Base-by-base conservation (phyloP, 495 filamentous ascomycete species). In the Tetracladium setigerum region DNA sequence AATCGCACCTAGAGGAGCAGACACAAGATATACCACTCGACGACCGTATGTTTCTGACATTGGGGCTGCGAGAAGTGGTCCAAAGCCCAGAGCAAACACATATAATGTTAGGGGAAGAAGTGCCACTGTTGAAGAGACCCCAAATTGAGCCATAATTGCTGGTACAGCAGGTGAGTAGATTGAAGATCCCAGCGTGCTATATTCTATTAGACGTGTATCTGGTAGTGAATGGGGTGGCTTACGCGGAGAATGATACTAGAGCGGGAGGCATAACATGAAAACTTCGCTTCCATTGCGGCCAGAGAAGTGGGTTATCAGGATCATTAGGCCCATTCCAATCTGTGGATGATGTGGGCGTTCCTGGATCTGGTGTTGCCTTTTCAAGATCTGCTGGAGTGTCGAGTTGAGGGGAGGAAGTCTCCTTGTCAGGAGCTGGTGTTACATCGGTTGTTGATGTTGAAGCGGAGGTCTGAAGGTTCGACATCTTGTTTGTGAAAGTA, bases 291-390 rank as follows among this genome's bases (percentile, higher is more conserved):
- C 64, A 62, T 27, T 55, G 47, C 10, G 79, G 61, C 79, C 80
- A 84, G 60, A 82, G 83, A 52, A 69, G 66, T 4, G 80, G 79
- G 53, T 81, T 81, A n/a, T 67, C 62, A 7, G 67, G 66, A 57
- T 82, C 78, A 36, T 75, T 64, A 16, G 74, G 67, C 42, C 74
- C 74, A 55, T 75, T 67, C 66, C 71, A 79, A 54, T 76, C 73
- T 27, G 37, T 31, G 11, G 34, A 27, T 27, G 22, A 27, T 27
- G 7, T 27, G 7, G 22, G 22, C 7, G 22, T 27, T 27, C 22
- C 22, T 3, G 22, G 22, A 27, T 7, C 22, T 27, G 7, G 3
- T 27, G 22, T 27, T 27, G 22, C 22, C 22, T 27, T 27, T 27
- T 27, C 22, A 7, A 27, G 3, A 27, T 27, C 22, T 27, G 22